Evolutionary conservation across 2,329 filamentous ascomycete genomes (phyloP), one percentile per base, ranked within the genome.

Genomic region (Epichloe coenophiala): DNA sequence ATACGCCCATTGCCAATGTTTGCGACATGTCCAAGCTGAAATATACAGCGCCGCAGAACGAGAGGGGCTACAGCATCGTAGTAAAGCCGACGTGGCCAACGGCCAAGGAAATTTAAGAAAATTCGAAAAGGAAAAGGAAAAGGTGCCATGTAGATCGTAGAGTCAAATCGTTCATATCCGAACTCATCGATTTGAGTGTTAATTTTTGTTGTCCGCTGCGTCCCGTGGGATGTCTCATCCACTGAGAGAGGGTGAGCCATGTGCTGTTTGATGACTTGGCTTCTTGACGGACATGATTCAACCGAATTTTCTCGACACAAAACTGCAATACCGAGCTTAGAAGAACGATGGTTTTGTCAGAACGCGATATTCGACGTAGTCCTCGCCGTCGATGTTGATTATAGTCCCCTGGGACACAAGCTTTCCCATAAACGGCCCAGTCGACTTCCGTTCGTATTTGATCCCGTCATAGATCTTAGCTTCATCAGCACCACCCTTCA

Each of bases 341-440:
- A 80, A 82, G 58, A 83, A 83, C 0, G 71, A 75, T 0, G 78
- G 78, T 64, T 81, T 83, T 1, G 76, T 81, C 27, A 84, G 71
- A 1, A 84, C 77, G 2, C 80, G 73, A 55, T 83, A 83, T 61
- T 83, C 80, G 36, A 84, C 78, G 53, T 80, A 84, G 55, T 83
- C 80, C 60, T 83, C 80, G 21, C 79, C 80, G 53, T 83, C 78
- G 53, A 84, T 83, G 45, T 68, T 81, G 57, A 83, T 73, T 21
- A 83, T 78, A 9, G 73, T 74, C 5, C 79, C 76, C 53, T 78
- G 73, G 45, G 76, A 80, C 33, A 81, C 78, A n/a, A 83, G 72
- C 60, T 81, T 81, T 23, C 79, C 80, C 54, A 73, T 69, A 53
- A 83, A 82, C 0, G 78, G 78, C 0, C 80, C 80, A 4, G 65